A percentile compares a stretch with the other conserved stretches of the same genome.
Conservation (phyloP, 75 land plant genomes). For the Picea glauca region DNA sequence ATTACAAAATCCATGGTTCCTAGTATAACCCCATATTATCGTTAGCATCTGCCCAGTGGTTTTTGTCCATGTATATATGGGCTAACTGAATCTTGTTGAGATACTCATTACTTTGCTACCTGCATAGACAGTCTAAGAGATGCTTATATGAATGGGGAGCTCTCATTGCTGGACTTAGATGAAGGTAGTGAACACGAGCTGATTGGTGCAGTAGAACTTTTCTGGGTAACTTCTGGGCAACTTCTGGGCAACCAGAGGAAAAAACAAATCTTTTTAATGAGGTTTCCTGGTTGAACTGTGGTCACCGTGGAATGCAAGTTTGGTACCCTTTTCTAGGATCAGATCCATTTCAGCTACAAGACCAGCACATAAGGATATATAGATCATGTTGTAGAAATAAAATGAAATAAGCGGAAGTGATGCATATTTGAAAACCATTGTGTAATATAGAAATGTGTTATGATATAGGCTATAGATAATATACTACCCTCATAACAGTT, state of each 20-base stretch:
- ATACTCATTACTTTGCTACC: too few species aligned
- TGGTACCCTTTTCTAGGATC: constrained; percentile 93
- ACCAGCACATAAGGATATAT: not conserved
- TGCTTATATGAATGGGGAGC: constrained; percentile 80
- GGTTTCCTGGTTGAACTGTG: constrained; percentile 97
- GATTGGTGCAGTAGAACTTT: constrained; percentile 79
- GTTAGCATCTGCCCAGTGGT: too few species aligned
- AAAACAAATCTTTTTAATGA: constrained; percentile 81
- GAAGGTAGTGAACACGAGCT: constrained; percentile 87
- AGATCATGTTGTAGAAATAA: too few species aligned
- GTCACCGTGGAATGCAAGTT: constrained; percentile 98
- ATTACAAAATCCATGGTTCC: too few species aligned
- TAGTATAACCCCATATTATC: too few species aligned
- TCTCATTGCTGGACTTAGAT: constrained; percentile 92
- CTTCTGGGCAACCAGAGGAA: constrained; percentile 69
- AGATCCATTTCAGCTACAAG: constrained; percentile 75
- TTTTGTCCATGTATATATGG: too few species aligned
- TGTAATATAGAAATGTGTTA: too few species aligned
- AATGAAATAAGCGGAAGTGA: too few species aligned
- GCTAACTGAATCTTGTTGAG: too few species aligned
- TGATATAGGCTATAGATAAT: too few species aligned
- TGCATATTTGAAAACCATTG: too few species aligned
- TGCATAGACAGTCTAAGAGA: constrained; percentile 73
- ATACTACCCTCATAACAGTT: too few species aligned
- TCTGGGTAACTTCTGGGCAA: constrained; percentile 89